phyloP scores from a whole-genome alignment of 345 rosid species.

The Hibiscus trionum region DNA sequence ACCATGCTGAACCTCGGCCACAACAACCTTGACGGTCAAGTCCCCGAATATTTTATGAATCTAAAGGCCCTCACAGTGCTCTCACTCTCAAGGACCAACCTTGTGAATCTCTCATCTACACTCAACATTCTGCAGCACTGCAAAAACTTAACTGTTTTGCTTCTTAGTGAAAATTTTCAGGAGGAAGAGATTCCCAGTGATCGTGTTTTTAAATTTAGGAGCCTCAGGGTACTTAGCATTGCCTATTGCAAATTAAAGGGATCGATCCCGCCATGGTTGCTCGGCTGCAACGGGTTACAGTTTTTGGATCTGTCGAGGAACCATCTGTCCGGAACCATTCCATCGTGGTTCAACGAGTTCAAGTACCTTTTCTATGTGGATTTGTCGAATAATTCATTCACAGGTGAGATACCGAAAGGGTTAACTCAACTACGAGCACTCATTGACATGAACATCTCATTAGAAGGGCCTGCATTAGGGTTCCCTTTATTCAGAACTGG shows the following conservation, averaged over 20 bases:
- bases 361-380: constrained; percentile 19
- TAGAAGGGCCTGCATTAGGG: not conserved
- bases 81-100: not conserved
- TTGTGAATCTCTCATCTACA: constrained; percentile 1
- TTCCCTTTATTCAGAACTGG: not conserved
- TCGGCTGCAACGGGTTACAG: not conserved
- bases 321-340: not conserved
- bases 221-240: not conserved
- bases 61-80: not conserved
- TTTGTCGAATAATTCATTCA: constrained; percentile 28
- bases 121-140: constrained; percentile 5
- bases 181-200: not conserved
- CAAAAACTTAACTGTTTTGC: not conserved
- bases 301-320: constrained; percentile 10
- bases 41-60: constrained; percentile 1
- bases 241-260: constrained; percentile 1
- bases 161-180: not conserved
- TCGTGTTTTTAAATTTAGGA: not conserved
- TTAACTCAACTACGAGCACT: constrained; percentile 16
- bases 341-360: constrained; percentile 9
- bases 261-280: not conserved
- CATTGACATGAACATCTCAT: not conserved
- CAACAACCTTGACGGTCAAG: not conserved
- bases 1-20: not conserved
- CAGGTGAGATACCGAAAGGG: constrained; percentile 23